phyloP scores from a whole-genome alignment of 1,139 yeast species.

The Candida smagusa region DNA sequence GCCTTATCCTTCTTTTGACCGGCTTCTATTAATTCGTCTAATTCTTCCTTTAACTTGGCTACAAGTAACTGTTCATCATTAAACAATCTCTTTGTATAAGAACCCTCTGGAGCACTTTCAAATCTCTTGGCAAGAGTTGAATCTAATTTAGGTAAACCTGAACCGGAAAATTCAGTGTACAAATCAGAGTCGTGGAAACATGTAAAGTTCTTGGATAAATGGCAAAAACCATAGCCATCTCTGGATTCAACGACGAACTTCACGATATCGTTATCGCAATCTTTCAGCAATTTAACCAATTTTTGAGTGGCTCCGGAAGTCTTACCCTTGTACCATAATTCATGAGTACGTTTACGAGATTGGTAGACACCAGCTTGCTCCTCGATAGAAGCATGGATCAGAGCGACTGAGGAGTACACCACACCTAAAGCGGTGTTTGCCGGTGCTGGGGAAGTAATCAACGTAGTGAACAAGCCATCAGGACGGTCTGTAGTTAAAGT shows the following conservation, averaged over 20 bases:
- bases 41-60: conserved; percentile 93
- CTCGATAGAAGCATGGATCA: conserved; percentile 76
- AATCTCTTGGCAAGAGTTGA: conserved; percentile 54
- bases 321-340: conserved; percentile 92
- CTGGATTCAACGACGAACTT: conserved; percentile 79
- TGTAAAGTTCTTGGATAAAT: conserved; percentile 65
- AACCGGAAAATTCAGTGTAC: conserved; percentile 44
- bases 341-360: conserved; percentile 79
- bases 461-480: conserved; percentile 82
- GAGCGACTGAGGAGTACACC: conserved; percentile 83
- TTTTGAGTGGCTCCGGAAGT: conserved; percentile 93
- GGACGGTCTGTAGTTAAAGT: conserved; percentile 74
- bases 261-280: conserved; percentile 91
- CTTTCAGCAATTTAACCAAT: conserved; percentile 62
- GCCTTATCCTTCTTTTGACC: conserved; percentile 38
- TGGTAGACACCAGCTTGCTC: conserved; percentile 90
- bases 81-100: conserved; percentile 87
- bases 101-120: conserved; percentile 76
- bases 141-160: conserved; percentile 67
- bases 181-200: conserved; percentile 61
- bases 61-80: conserved; percentile 68
- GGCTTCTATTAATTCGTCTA: conserved; percentile 93
- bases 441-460: conserved; percentile 67
- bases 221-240: conserved; percentile 87
- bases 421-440: conserved; percentile 67